These are phyloP conservation scores for Paratinospora sagittata DNA, from an alignment of 164 flowering plant genomes.

Conservation along the genomic window DNA sequence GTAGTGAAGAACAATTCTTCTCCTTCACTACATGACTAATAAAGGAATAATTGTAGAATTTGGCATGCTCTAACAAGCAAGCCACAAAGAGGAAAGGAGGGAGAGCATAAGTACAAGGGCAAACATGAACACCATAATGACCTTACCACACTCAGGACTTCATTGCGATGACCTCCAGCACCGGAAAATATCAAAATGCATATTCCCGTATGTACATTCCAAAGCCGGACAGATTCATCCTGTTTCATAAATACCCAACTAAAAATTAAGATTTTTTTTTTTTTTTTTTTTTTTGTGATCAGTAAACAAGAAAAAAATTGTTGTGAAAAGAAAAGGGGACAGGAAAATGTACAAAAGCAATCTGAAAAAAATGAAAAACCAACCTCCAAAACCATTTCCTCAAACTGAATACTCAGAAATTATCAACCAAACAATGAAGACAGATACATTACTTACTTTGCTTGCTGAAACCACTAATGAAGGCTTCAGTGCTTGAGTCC, in stretches of 20 bases:
- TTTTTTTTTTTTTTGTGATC: not conserved
- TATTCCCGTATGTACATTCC: conserved; percentile 95
- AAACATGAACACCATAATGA: not conserved
- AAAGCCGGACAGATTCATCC: conserved; percentile 97
- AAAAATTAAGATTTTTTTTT: not conserved
- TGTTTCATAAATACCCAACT: conserved; percentile 22
- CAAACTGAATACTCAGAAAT: not conserved
- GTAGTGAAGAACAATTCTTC: not conserved
- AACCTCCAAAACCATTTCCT: not conserved
- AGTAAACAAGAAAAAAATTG: too few relatives aligned
- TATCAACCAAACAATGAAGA: not conserved
- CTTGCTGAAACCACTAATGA: conserved; percentile 91
- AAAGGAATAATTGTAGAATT: not conserved
- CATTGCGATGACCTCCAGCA: conserved; percentile 98
- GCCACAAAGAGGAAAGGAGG: not conserved
- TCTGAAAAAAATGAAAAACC: not conserved
- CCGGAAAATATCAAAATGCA: conserved; percentile 97
- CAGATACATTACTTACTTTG: conserved; percentile 45
- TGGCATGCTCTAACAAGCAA: not conserved
- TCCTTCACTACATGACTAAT: not conserved
- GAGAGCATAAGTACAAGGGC: not conserved
- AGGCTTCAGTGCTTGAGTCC: conserved; percentile 84
- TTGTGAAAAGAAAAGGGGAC: not conserved
- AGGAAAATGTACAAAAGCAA: too few relatives aligned
- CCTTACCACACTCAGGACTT: conserved; percentile 92